Percentiles rank a stretch among this genome's conserved stretches.
phyloP scores from a whole-genome alignment of 176 grass and related monocot genomes.

The Alloteropsis semialata region DNA sequence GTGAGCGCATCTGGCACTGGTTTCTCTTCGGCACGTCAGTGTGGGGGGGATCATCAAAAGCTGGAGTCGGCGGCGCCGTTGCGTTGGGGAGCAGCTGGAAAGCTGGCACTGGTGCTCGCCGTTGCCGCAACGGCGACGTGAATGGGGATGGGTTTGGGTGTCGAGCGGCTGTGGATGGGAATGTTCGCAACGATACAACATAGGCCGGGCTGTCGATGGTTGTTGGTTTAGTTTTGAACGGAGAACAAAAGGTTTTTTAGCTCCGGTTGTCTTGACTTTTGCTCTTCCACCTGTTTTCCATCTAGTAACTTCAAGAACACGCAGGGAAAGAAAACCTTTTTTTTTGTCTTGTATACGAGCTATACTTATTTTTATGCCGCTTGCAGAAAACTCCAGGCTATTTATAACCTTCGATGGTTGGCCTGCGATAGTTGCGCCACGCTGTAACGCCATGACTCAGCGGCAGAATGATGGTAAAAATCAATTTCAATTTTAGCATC shows the following conservation, averaged over 20 bases:
- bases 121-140: constrained; percentile 39
- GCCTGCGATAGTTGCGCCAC: no score
- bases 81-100: constrained; percentile 38
- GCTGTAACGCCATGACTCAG: background rate
- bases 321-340: background rate
- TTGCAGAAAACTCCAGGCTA: background rate
- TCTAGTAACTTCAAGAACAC: background rate
- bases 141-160: background rate
- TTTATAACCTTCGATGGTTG: no score
- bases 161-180: constrained; percentile 16
- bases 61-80: constrained; percentile 23
- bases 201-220: constrained; percentile 31
- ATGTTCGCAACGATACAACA: background rate
- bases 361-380: background rate
- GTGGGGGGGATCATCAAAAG: background rate
- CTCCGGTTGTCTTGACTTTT: constrained; percentile 28
- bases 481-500: background rate
- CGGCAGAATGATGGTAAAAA: background rate
- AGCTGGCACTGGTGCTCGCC: constrained; percentile 19
- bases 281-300: background rate
- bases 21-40: background rate
- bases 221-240: constrained; percentile 28
- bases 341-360: background rate
- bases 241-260: background rate
- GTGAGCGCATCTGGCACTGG: constrained; percentile 39